phyloP scores from a whole-genome alignment of 75 land plant species.

The Picea glauca region DNA sequence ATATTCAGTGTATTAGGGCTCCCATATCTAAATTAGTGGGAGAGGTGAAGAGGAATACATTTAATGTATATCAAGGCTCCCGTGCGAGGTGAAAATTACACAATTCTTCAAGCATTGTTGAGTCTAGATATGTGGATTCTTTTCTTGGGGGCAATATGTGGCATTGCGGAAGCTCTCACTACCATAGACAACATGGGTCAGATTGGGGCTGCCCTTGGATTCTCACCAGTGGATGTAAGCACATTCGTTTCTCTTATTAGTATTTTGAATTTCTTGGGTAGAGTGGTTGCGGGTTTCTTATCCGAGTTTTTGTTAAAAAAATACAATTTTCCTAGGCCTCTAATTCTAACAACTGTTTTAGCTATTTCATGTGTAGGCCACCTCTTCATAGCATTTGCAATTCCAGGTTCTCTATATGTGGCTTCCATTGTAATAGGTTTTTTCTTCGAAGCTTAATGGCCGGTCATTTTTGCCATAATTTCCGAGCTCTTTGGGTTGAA shows the following conservation, averaged over 20 bases:
- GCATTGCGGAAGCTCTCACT: slow-evolving; percentile 53
- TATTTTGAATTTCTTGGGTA: slow-evolving; percentile 74
- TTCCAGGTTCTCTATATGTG: slow-evolving; percentile 36
- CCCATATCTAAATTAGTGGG: not conserved
- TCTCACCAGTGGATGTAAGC: slow-evolving; percentile 25
- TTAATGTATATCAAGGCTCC: slow-evolving; percentile 20
- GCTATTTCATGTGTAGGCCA: slow-evolving; percentile 51
- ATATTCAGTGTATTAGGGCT: not conserved
- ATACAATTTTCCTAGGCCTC: slow-evolving; percentile 45
- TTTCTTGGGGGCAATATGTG: slow-evolving; percentile 38
- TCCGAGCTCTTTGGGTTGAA: slow-evolving; percentile 76
- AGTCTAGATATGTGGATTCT: slow-evolving; percentile 61
- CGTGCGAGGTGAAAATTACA: slow-evolving; percentile 60
- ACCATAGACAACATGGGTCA: slow-evolving; percentile 80
- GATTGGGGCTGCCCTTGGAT: slow-evolving; percentile 61
- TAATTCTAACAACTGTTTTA: slow-evolving; percentile 34
- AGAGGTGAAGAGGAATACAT: not conserved
- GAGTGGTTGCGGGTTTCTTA: slow-evolving; percentile 49
- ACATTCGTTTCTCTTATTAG: slow-evolving; percentile 70
- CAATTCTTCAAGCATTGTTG: slow-evolving; percentile 55
- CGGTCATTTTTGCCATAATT: slow-evolving; percentile 53
- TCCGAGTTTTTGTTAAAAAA: slow-evolving; percentile 40
- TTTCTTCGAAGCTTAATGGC: slow-evolving; percentile 60
- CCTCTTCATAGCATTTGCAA: slow-evolving; percentile 48
- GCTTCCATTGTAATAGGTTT: slow-evolving; percentile 61